Base-by-base conservation (phyloP, 2,329 filamentous ascomycete species). In the Fusarium chuoi region DNA sequence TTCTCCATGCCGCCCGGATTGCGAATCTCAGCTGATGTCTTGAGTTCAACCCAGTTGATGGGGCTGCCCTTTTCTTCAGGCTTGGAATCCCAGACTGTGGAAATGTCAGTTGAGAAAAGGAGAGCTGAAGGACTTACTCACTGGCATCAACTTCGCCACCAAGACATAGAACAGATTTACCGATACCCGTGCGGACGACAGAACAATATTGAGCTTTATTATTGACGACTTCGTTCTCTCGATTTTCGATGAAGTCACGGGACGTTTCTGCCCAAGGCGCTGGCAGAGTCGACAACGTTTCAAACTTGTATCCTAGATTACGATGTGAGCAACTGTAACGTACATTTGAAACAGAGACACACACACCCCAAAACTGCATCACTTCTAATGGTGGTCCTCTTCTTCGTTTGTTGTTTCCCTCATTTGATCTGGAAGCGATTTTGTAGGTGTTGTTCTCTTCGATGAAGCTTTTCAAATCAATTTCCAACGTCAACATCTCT, bases 161-260 rank as follows among this genome's bases (percentile, higher is more conserved):
- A 3, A 99, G 88, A 66, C 98, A 89, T 62, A 98, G 84, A 24
- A 88, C 87, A 2, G 90, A 88, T 54, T 89, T 89, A 5, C 95
- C 96, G 63, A 99, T 93, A 1, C 94, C 94, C 0, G 96, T 98
- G 42, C 92, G 91, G 2, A 98, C 95, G 26, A 99, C 90, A 6
- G 95, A 98, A 84, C 96, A 99, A 85, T 98, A 98, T 80, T 99
- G 96, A 2, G 94, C 93, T 79, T 95, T 91, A 81, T 98, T 99
- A 81, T 92, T 95, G 56, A 98, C 95, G 14, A 91, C 79, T 62
- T 92, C 86, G 6, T 90, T 82, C 48, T 93, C 90, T 35, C 96
- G 90, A 63, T 84, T 85, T 80, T 98, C 95, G 71, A 99, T 98
- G 66, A 91, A 90, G 2, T 93, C 91, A 63, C 94, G 89, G 2